phyloP scores from a whole-genome alignment of 2,329 filamentous ascomycete species.

The Trichoderma simmonsii region DNA sequence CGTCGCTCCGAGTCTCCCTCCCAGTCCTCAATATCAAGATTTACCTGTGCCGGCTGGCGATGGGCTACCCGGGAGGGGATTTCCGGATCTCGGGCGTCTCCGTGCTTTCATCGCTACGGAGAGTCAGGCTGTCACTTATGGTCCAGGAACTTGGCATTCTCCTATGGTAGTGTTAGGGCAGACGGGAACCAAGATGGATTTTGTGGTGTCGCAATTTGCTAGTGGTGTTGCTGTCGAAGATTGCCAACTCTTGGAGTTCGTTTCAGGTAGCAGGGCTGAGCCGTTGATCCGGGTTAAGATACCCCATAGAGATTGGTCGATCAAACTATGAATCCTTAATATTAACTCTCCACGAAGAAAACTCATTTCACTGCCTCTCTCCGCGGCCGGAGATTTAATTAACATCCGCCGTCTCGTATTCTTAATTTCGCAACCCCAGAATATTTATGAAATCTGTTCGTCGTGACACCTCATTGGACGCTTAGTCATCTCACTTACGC shows the following conservation, averaged over 20 bases:
- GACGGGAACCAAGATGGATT: constrained; percentile 62
- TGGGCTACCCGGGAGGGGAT: constrained; percentile 55
- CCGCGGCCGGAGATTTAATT: neutral
- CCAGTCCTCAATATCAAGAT: constrained; percentile 28
- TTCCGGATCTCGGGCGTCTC: constrained; percentile 69
- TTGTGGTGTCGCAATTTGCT: constrained; percentile 84
- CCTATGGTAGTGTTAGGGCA: constrained; percentile 85
- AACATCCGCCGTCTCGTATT: neutral
- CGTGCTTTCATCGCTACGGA: constrained; percentile 76
- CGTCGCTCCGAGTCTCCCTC: constrained; percentile 73
- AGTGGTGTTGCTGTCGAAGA: constrained; percentile 82
- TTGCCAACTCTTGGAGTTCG: constrained; percentile 70
- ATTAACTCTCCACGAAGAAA: neutral
- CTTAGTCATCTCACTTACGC: constrained; percentile 7
- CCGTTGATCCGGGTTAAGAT: constrained; percentile 40
- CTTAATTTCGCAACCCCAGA: neutral
- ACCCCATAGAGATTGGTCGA: constrained; percentile 20
- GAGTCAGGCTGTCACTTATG: constrained; percentile 86
- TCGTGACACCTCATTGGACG: constrained; percentile 5
- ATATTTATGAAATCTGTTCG: neutral
- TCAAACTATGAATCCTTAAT: constrained; percentile 5
- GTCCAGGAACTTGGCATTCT: constrained; percentile 88
- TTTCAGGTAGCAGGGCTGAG: constrained; percentile 33
- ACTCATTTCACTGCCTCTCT: too few species aligned
- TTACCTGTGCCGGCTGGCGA: constrained; percentile 30